Evolutionary conservation across 768 basidiomycete species (phyloP).

Genomic region (Lentinula raphanica): DNA sequence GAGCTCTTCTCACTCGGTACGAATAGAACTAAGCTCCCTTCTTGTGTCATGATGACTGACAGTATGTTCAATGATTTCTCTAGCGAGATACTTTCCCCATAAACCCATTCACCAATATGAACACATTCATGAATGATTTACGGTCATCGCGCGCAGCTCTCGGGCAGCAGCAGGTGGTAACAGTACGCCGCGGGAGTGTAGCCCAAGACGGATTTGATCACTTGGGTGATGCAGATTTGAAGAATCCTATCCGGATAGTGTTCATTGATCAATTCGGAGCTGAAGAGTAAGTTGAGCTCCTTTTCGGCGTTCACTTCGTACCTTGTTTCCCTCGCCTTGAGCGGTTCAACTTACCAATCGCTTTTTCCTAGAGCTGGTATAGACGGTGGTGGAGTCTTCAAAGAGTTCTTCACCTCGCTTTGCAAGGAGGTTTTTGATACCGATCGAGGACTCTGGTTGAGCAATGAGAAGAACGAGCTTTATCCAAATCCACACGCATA

Average conservation of each 20-base stretch:
- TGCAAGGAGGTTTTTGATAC: slow-evolving; percentile 94
- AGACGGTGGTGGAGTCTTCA: slow-evolving; percentile 96
- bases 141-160: neutral
- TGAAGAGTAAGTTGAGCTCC: slow-evolving; percentile 57
- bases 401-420: slow-evolving; percentile 92
- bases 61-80: neutral
- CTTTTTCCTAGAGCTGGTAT: slow-evolving; percentile 66
- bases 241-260: slow-evolving; percentile 79
- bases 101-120: neutral
- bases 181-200: slow-evolving; percentile 68
- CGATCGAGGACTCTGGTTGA: slow-evolving; percentile 90
- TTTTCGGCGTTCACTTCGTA: neutral
- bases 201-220: slow-evolving; percentile 90
- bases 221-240: slow-evolving; percentile 72
- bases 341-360: neutral
- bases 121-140: neutral
- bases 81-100: neutral
- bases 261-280: slow-evolving; percentile 89
- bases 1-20: neutral
- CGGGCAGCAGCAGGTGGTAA: slow-evolving; percentile 32
- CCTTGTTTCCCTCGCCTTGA: too few species aligned
- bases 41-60: neutral
- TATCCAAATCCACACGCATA: slow-evolving; percentile 94
- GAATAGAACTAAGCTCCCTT: neutral
- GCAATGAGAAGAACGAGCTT: slow-evolving; percentile 85